These are phyloP conservation scores for Auxenochlorella pyrenoidosa DNA, from an alignment of 139 green algal genomes.

Conservation along the genomic window DNA sequence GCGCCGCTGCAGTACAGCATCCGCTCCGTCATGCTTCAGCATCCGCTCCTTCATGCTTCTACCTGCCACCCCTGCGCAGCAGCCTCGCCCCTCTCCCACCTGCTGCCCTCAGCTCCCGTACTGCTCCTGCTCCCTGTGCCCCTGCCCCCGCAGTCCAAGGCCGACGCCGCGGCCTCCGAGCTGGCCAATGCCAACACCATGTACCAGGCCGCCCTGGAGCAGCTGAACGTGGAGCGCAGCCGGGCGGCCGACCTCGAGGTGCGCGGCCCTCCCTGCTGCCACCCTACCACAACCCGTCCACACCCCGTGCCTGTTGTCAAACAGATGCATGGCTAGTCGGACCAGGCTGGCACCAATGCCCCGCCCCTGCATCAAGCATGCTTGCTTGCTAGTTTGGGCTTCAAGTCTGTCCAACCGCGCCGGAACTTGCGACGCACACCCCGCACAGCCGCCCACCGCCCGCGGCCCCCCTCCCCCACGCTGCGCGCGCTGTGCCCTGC, in stretches of 20 bases:
- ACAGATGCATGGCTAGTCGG: no score
- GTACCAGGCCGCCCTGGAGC: slow-evolving; percentile 8
- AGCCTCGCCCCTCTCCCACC: no score
- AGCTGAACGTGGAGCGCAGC: slow-evolving; percentile 10
- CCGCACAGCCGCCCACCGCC: not conserved
- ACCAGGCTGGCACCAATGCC: no score
- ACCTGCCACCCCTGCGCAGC: no score
- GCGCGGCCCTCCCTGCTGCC: not conserved
- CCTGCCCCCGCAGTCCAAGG: not conserved
- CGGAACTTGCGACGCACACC: not conserved
- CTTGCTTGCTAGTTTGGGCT: no score
- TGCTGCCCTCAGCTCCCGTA: not conserved
- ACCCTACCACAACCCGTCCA: no score
- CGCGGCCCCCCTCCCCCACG: not conserved
- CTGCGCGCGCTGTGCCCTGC: not conserved
- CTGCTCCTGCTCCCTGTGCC: not conserved
- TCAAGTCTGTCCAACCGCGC: no score
- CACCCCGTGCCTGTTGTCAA: not conserved
- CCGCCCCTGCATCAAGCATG: no score
- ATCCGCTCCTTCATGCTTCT: no score
- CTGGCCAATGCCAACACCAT: not conserved
- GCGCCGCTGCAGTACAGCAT: no score
- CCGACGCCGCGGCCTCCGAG: not conserved
- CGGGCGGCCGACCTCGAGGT: not conserved
- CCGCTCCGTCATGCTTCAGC: no score